These are phyloP conservation scores for Symbiodinium natans DNA, from an alignment of 73 alveolate genomes.

Conservation along the genomic window DNA sequence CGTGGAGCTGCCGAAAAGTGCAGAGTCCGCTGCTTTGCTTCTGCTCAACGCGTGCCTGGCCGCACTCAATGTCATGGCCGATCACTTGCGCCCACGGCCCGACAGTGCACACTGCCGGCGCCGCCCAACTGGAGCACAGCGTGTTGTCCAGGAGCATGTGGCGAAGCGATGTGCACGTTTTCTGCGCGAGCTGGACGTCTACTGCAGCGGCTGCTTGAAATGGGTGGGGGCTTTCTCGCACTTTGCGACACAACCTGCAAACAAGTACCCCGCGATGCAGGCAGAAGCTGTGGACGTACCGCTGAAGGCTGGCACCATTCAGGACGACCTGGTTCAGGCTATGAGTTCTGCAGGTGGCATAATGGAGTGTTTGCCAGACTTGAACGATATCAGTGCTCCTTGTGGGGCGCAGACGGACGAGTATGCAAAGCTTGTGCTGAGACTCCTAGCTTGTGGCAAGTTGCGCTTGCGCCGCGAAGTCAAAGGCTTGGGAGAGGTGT, in stretches of 20 bases:
- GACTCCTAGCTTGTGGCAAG: slow-evolving; percentile 15
- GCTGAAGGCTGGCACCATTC: not conserved
- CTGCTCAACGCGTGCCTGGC: slow-evolving; percentile 18
- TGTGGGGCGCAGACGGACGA: not conserved
- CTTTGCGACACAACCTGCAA: not conserved
- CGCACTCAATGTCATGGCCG: not conserved
- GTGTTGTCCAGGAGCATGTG: not conserved
- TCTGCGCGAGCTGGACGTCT: not conserved
- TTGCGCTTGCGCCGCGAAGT: not conserved
- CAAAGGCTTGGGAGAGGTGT: slow-evolving; percentile 21
- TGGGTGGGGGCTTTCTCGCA: not conserved
- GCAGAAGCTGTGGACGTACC: not conserved
- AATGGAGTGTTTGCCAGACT: not conserved
- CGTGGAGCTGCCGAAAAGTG: not conserved
- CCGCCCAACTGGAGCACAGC: not conserved
- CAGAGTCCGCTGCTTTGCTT: not conserved
- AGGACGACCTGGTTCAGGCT: not conserved
- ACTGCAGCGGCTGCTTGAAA: not conserved
- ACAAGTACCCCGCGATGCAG: no score
- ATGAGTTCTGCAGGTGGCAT: not conserved
- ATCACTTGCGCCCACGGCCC: not conserved
- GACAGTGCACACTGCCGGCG: not conserved
- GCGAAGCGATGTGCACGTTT: slow-evolving; percentile 1
- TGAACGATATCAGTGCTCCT: not conserved
- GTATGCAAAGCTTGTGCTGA: not conserved